Conservation (phyloP, 1,139 yeast genomes). For the Saccharomyces hybrid region DNA sequence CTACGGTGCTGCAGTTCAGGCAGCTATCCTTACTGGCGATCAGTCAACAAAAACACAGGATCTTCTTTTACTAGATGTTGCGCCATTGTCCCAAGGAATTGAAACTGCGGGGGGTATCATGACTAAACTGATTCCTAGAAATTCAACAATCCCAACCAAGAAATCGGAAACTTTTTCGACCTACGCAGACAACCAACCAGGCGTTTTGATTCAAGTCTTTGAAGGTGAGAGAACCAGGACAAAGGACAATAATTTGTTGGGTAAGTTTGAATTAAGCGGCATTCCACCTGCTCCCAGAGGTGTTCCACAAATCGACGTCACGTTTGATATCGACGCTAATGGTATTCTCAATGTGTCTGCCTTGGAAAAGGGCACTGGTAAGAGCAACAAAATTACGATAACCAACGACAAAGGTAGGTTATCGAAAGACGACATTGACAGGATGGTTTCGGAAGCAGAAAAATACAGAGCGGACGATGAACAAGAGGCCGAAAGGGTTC, state of each 20-base stretch:
- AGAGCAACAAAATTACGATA: slow-evolving; percentile 66
- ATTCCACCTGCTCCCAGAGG: slow-evolving; percentile 98
- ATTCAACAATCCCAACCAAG: slow-evolving; percentile 92
- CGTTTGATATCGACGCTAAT: slow-evolving; percentile 90
- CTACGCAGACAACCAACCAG: slow-evolving; percentile 93
- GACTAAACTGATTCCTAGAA: slow-evolving; percentile 94
- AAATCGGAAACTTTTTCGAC: slow-evolving; percentile 95
- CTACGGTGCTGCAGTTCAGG: slow-evolving; percentile 72
- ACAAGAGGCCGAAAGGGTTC: slow-evolving; percentile 65
- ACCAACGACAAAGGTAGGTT: slow-evolving; percentile 91
- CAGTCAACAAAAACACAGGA: slow-evolving; percentile 74
- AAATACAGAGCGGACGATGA: slow-evolving; percentile 74
- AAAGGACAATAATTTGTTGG: slow-evolving; percentile 87
- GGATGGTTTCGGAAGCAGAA: slow-evolving; percentile 86
- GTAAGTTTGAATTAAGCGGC: slow-evolving; percentile 89
- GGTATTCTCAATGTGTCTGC: slow-evolving; percentile 94
- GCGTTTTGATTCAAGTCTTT: slow-evolving; percentile 87
- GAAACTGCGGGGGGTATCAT: slow-evolving; percentile 97
- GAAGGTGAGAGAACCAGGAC: slow-evolving; percentile 97
- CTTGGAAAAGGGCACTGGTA: slow-evolving; percentile 87
- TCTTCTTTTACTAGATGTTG: slow-evolving; percentile 78
- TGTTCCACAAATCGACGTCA: slow-evolving; percentile 94
- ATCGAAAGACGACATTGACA: slow-evolving; percentile 83
- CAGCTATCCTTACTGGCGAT: slow-evolving; percentile 86
- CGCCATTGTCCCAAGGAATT: slow-evolving; percentile 90